These are phyloP conservation scores for Halophytophthora batemanensis DNA, from an alignment of 352 stramenopile genomes.

Conservation along the genomic window DNA sequence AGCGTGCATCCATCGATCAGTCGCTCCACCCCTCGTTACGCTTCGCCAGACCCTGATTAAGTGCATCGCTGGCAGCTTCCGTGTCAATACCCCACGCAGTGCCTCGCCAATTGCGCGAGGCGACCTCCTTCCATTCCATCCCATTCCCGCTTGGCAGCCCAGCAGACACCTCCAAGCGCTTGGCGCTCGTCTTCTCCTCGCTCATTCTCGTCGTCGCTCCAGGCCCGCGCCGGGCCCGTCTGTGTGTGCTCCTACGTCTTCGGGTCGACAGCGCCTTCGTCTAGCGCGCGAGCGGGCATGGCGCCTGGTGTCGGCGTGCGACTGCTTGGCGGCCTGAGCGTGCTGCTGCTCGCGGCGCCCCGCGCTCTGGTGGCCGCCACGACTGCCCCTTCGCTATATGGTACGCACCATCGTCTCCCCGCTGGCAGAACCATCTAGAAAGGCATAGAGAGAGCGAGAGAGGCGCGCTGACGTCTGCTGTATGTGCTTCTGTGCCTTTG, in stretches of 20 bases:
- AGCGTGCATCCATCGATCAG: no score
- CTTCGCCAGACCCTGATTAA: no score
- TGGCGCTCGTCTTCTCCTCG: slow-evolving; percentile 17
- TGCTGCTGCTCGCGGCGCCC: slow-evolving; percentile 18
- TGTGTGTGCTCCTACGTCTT: no score
- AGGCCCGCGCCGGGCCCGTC: background rate
- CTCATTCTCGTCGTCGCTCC: slow-evolving; percentile 9
- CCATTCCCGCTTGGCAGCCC: background rate
- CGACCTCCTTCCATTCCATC: background rate
- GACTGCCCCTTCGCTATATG: slow-evolving; percentile 48
- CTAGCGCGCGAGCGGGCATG: slow-evolving; percentile 11
- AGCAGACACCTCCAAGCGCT: background rate
- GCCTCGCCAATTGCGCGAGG: no score
- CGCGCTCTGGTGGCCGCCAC: slow-evolving; percentile 17
- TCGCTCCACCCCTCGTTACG: no score
- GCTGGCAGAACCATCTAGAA: background rate
- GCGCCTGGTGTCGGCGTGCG: slow-evolving; percentile 21
- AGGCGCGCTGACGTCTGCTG: background rate
- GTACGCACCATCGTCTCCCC: slow-evolving; percentile 19
- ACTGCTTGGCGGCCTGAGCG: slow-evolving; percentile 13
- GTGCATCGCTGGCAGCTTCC: no score
- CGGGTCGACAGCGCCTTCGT: no score
- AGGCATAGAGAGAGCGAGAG: background rate
- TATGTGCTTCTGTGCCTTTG: background rate
- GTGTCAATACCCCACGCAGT: no score